Evolutionary conservation across 176 grass and related monocot genomes (phyloP).

Genomic region (Triticum dicoccoides): DNA sequence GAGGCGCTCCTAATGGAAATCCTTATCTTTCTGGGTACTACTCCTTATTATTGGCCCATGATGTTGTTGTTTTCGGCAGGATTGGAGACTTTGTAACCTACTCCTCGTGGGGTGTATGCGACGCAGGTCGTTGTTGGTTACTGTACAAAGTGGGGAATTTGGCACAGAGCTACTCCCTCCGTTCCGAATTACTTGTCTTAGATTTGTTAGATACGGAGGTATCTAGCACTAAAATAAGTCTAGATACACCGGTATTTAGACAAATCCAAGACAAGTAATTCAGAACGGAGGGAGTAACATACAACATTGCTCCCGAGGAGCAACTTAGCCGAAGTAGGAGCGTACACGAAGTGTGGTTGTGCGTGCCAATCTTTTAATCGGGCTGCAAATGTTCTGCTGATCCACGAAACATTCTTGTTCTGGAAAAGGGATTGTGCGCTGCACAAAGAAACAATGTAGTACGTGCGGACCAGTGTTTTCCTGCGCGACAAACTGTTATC

Average conservation of each 20-base stretch:
- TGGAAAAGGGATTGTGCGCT: not conserved
- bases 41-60: not conserved
- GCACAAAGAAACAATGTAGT: not conserved
- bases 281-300: not conserved
- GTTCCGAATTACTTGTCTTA: too few relatives aligned
- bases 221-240: too few relatives aligned
- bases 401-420: not conserved
- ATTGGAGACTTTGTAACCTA: constrained; percentile 5
- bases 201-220: too few relatives aligned
- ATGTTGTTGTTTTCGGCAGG: constrained; percentile 10
- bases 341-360: not conserved
- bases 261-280: too few relatives aligned
- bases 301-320: not conserved
- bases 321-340: not conserved
- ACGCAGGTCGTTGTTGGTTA: not conserved
- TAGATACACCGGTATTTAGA: too few relatives aligned
- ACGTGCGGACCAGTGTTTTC: constrained; percentile 9
- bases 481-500: not conserved
- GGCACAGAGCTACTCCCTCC: not conserved
- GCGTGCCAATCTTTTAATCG: not conserved
- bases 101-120: not conserved
- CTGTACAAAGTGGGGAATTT: constrained; percentile 22
- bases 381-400: not conserved
- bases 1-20: not conserved
- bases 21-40: not conserved